Percentiles rank a stretch among this genome's conserved stretches.
Evolutionary conservation across 2,329 filamentous ascomycete species (phyloP).

Genomic region (Arthrobotrys conoides): DNA sequence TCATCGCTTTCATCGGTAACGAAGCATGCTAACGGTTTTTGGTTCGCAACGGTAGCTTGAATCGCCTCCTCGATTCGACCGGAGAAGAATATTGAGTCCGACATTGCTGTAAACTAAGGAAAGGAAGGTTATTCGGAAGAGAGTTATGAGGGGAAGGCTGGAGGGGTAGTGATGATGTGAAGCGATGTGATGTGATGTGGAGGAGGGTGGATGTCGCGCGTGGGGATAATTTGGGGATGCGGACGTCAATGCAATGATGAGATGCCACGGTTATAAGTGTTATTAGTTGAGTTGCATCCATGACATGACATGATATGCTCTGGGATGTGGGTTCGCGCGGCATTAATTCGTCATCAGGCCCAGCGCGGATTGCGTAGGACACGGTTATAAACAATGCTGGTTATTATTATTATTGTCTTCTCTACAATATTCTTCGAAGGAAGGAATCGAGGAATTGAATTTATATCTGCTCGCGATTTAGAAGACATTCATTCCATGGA

Average conservation of each 20-base stretch:
- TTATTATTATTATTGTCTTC: background rate
- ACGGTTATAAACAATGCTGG: background rate
- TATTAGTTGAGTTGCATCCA: background rate
- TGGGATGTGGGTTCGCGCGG: background rate
- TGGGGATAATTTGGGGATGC: constrained; percentile 1
- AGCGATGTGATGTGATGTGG: background rate
- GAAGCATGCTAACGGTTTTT: constrained; percentile 48
- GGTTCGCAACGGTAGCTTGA: constrained; percentile 34
- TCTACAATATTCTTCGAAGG: background rate
- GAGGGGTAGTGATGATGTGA: constrained; percentile 9
- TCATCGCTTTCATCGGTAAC: constrained; percentile 54
- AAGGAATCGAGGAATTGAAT: background rate
- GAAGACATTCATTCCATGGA: no score
- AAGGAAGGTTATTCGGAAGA: background rate
- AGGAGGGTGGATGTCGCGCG: no score
- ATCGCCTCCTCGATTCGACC: constrained; percentile 53
- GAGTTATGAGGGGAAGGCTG: background rate
- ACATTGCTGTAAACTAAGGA: constrained; percentile 9
- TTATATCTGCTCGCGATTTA: background rate
- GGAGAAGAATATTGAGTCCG: constrained; percentile 56
- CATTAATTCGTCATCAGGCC: no score
- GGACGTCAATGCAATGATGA: background rate
- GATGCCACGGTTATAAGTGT: constrained; percentile 16
- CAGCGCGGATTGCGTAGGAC: background rate
- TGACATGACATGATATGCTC: background rate